Conservation (phyloP, 2,329 filamentous ascomycete genomes). For the Neoarthrinium moseri region DNA sequence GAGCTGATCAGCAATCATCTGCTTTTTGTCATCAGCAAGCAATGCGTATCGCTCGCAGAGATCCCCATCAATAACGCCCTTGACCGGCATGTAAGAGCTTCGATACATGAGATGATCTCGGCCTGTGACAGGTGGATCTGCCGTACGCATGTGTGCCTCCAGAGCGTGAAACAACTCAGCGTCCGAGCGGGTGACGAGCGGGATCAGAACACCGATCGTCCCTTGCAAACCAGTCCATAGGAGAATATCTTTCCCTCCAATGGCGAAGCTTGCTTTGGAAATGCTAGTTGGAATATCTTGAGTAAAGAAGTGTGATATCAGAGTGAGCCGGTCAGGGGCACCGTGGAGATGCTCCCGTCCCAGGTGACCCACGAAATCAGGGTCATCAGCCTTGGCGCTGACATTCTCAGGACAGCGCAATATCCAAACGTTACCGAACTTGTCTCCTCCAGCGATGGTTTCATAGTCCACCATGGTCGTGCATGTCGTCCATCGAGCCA, state of each 20-base stretch:
- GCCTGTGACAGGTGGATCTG: conserved; percentile 84
- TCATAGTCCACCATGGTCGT: conserved; percentile 97
- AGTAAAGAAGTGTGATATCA: conserved; percentile 85
- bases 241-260: conserved; percentile 86
- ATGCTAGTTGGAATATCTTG: conserved; percentile 92
- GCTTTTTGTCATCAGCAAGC: conserved; percentile 83
- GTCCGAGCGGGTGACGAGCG: conserved; percentile 87
- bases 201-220: conserved; percentile 88
- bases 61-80: conserved; percentile 95
- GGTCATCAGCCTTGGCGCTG: conserved; percentile 88
- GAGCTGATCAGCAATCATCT: conserved; percentile 89
- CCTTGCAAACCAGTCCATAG: conserved; percentile 95
- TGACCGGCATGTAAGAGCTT: conserved; percentile 92
- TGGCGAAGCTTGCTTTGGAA: conserved; percentile 83
- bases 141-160: conserved; percentile 80
- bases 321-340: conserved; percentile 75
- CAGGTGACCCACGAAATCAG: conserved; percentile 86
- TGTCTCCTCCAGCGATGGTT: conserved; percentile 90
- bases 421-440: conserved; percentile 95
- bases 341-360: conserved; percentile 87
- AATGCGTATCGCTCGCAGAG: conserved; percentile 88
- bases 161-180: conserved; percentile 97
- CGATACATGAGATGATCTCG: conserved; percentile 94
- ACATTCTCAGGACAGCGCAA: conserved; percentile 82
- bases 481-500: conserved; percentile 87